These are phyloP conservation scores for Scheffersomyces parashehatae DNA, from an alignment of 1,139 yeast genomes.

Conservation along the genomic window DNA sequence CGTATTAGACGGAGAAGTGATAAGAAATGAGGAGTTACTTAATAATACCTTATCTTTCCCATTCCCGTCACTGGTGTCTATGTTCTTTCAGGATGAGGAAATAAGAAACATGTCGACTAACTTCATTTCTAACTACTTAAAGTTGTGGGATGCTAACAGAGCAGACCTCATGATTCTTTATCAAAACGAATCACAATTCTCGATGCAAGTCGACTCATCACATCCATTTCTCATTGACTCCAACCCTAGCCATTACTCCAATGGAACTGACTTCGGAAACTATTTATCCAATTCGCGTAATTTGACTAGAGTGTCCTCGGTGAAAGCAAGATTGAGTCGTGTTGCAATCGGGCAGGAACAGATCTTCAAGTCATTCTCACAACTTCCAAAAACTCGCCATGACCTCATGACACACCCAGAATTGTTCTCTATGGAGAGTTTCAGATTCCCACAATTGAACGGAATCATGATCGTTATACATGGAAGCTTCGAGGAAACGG, in stretches of 20 bases:
- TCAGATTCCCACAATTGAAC: constrained; percentile 67
- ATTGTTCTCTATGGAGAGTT: constrained; percentile 75
- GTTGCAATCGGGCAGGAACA: constrained; percentile 72
- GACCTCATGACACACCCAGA: constrained; percentile 61
- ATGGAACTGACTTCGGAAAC: constrained; percentile 57
- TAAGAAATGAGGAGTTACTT: constrained; percentile 71
- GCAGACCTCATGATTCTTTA: constrained; percentile 69
- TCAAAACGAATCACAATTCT: constrained; percentile 82
- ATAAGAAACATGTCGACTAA: constrained; percentile 69
- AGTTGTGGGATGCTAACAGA: constrained; percentile 82
- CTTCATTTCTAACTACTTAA: constrained; percentile 73
- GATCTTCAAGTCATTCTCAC: constrained; percentile 60
- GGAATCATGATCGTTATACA: constrained; percentile 80
- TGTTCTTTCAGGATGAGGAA: constrained; percentile 81
- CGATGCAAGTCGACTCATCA: constrained; percentile 59
- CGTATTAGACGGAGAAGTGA: constrained; percentile 73
- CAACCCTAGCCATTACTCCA: constrained; percentile 34
- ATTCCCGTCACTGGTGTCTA: constrained; percentile 42
- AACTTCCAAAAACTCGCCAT: constrained; percentile 77
- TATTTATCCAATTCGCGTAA: constrained; percentile 77
- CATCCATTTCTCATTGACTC: constrained; percentile 49
- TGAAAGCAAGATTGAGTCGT: constrained; percentile 54
- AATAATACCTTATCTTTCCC: constrained; percentile 56
- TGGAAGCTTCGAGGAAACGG: constrained; percentile 78
- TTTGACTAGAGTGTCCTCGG: constrained; percentile 64